A percentile compares a stretch with the other conserved stretches of the same genome.
phyloP scores from a whole-genome alignment of 805 yeast species.

The Scheffersomyces lignosus region DNA sequence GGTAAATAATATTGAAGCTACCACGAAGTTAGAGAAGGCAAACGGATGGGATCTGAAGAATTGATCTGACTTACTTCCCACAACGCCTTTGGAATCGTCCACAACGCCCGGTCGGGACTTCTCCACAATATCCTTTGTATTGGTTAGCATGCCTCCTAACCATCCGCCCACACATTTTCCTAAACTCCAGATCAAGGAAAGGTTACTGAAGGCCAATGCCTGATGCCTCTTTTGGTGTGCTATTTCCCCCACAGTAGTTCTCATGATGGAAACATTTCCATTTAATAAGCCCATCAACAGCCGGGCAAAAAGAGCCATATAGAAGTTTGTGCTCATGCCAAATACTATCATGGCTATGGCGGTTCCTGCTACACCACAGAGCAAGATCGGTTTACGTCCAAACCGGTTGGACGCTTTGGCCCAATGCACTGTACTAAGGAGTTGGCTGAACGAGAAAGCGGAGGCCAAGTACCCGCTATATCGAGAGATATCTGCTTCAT shows the following conservation, averaged over 20 bases:
- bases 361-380: slow-evolving; percentile 53
- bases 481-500: slow-evolving; percentile 51
- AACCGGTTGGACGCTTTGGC: slow-evolving; percentile 51
- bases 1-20: slow-evolving; percentile 13
- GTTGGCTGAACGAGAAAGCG: slow-evolving; percentile 57
- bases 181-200: slow-evolving; percentile 15
- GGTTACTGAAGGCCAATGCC: slow-evolving; percentile 11
- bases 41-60: slow-evolving; percentile 18
- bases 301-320: slow-evolving; percentile 52
- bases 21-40: slow-evolving; percentile 24
- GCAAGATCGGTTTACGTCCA: slow-evolving; percentile 55
- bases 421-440: slow-evolving; percentile 59
- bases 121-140: slow-evolving; percentile 14
- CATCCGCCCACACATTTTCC: slow-evolving; percentile 14
- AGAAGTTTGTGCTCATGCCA: slow-evolving; percentile 52
- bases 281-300: slow-evolving; percentile 43
- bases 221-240: slow-evolving; percentile 12
- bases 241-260: slow-evolving; percentile 14
- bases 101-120: not conserved
- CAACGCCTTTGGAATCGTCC: not conserved
- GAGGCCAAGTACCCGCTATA: slow-evolving; percentile 62
- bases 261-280: slow-evolving; percentile 12
- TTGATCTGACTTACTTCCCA: not conserved
- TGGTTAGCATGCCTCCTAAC: slow-evolving; percentile 12
- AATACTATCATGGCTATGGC: slow-evolving; percentile 43